phyloP scores from a whole-genome alignment of 2,329 filamentous ascomycete genomes.

The Microcyclosporella mali region DNA sequence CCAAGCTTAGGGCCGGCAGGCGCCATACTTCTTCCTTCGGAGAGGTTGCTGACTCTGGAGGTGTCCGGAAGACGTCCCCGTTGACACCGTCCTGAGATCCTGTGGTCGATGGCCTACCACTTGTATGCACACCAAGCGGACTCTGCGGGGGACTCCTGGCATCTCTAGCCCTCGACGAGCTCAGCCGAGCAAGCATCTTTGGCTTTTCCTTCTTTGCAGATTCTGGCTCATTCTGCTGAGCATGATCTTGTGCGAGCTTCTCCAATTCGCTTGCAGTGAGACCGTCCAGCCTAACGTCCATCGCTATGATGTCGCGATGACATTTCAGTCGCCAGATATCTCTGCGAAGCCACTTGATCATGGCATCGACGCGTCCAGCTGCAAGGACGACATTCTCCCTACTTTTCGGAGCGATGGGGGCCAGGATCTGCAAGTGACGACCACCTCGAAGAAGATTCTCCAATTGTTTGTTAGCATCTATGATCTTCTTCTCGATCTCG shows the following conservation, averaged over 20 bases:
- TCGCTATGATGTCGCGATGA: slow-evolving; percentile 77
- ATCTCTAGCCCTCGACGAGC: slow-evolving; percentile 7
- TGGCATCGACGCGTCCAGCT: slow-evolving; percentile 76
- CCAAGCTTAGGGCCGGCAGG: slow-evolving; percentile 31
- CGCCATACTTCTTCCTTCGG: slow-evolving; percentile 23
- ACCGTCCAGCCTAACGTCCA: slow-evolving; percentile 80
- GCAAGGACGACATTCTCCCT: slow-evolving; percentile 80
- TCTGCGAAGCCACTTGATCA: slow-evolving; percentile 87
- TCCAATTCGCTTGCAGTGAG: slow-evolving; percentile 22
- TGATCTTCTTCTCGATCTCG: slow-evolving; percentile 74
- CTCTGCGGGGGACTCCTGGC: slow-evolving; percentile 24
- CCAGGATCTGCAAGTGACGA: slow-evolving; percentile 79
- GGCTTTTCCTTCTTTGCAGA: slow-evolving; percentile 23
- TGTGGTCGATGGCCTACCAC: slow-evolving; percentile 20
- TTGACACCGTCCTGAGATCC: slow-evolving; percentile 32
- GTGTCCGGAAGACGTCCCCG: slow-evolving; percentile 40
- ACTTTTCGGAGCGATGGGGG: slow-evolving; percentile 85
- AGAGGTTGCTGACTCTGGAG: slow-evolving; percentile 35
- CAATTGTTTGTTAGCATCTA: slow-evolving; percentile 65
- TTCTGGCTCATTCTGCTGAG: slow-evolving; percentile 12
- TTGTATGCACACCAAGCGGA: slow-evolving; percentile 15
- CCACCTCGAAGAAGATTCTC: slow-evolving; percentile 82
- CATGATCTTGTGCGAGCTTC: slow-evolving; percentile 10
- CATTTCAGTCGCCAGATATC: slow-evolving; percentile 90
- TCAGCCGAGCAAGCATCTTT: slow-evolving; percentile 20